phyloP scores from a whole-genome alignment of 371 early-diverging fungal genomes.

The Mucor saturninus region DNA sequence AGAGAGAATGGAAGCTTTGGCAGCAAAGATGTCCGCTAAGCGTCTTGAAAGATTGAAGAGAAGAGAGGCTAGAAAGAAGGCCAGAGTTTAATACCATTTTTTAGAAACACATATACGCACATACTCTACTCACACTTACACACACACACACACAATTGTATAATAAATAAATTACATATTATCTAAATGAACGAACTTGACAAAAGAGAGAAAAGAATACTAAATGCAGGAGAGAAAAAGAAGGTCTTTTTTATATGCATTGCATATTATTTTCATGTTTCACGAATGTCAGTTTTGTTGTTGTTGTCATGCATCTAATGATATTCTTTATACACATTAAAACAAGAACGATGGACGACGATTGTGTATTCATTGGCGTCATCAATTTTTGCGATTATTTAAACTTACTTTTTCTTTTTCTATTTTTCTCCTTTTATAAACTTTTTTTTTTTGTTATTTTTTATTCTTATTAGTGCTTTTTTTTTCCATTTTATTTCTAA shows the following conservation, averaged over 20 bases:
- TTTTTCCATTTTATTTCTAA: background rate
- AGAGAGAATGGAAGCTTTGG: constrained; percentile 60
- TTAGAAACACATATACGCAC: background rate
- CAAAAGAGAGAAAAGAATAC: background rate
- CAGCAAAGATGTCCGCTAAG: constrained; percentile 41
- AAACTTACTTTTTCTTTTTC: constrained; percentile 2
- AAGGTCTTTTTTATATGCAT: constrained; percentile 9
- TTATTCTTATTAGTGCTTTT: background rate
- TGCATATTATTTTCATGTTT: constrained; percentile 10
- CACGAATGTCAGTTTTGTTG: constrained; percentile 24
- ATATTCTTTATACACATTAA: constrained; percentile 4
- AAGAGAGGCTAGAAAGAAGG: constrained; percentile 39
- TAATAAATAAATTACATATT: constrained; percentile 1
- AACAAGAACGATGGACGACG: constrained; percentile 9
- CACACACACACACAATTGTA: background rate
- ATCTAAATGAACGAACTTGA: constrained; percentile 5
- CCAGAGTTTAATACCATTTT: constrained; percentile 24
- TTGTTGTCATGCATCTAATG: constrained; percentile 3
- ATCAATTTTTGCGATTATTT: background rate
- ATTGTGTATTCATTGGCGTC: constrained; percentile 12
- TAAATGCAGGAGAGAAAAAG: constrained; percentile 4
- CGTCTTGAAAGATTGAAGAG: constrained; percentile 33
- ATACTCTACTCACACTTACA: too few relatives aligned
- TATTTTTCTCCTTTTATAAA: constrained; percentile 3
- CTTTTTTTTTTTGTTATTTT: background rate